Conservation (phyloP, 1,139 yeast species). For the Candida tropicalis region DNA sequence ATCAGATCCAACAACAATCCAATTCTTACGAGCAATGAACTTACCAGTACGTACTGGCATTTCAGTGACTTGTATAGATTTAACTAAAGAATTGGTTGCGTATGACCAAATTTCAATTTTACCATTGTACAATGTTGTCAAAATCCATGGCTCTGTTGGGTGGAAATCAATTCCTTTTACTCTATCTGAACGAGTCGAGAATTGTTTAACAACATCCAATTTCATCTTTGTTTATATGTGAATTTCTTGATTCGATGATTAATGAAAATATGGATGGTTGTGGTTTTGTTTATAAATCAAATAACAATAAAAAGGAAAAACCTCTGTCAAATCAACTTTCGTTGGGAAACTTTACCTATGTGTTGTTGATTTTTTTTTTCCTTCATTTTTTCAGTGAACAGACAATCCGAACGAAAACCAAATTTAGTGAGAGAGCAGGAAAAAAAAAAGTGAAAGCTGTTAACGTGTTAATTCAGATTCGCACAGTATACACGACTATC, state of each 20-base stretch:
- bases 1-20: constrained; percentile 96
- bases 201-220: constrained; percentile 65
- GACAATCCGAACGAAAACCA: constrained; percentile 5
- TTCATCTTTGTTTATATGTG: constrained; percentile 31
- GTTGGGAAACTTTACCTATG: constrained; percentile 2
- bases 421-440: not conserved
- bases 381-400: constrained; percentile 11
- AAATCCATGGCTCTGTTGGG: constrained; percentile 96
- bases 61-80: constrained; percentile 78
- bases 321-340: constrained; percentile 1
- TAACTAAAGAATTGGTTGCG: constrained; percentile 64
- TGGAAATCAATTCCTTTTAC: constrained; percentile 98
- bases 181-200: constrained; percentile 88
- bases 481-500: constrained; percentile 12
- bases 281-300: not conserved
- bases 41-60: constrained; percentile 96
- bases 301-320: not conserved
- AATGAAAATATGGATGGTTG: not conserved
- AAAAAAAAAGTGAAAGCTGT: constrained; percentile 7
- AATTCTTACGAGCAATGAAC: constrained; percentile 92
- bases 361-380: constrained; percentile 9
- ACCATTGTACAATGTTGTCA: constrained; percentile 84
- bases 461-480: constrained; percentile 7
- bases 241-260: not conserved
- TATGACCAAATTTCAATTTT: constrained; percentile 91